Base-by-base conservation (phyloP, 1,284 basidiomycete genomes). In the Heliocybe sulcata region DNA sequence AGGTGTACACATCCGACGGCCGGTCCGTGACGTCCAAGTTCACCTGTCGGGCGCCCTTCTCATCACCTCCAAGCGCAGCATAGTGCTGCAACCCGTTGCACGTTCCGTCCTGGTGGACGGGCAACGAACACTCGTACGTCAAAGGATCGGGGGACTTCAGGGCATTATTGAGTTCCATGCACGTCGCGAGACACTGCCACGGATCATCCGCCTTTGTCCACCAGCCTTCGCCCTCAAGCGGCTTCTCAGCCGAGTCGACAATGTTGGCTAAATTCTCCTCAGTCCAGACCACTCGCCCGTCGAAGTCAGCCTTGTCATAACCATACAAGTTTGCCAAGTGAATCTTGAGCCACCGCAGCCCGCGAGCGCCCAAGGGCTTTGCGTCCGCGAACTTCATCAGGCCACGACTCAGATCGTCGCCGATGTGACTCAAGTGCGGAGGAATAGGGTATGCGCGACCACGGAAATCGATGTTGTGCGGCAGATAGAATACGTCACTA, bases 71-170 rank as follows among this genome's bases (percentile, higher is more conserved):
- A 2, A 99, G 82, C 0, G 96, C 96, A 11, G 97, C 97, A 64
- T 99, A 99, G 69, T 99, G 96, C 73, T 99, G 96, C 62, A 99
- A 77, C 49, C 97, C 96, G 67, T 99, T 99, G 66, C 97, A 99
- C 0, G 97, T 98, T 1, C 96, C 97, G 65, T 99, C 97, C 72
- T 99, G 97, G 68, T 99, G 97, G 6, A 98, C 83, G 0, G 97
- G 97, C 16, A 98, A 77, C n/a, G 75, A 71, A 2, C 87, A 93
- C 61, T 80, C 73, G 72, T 82, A 98, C 23, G 73, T 70, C 33
- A 76, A 74, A 0, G 96, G 94, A 59, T 94, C 81, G 1, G 77
- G 77, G 0, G 88, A 88, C 31, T 87, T 78, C 0, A 94, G 74
- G 1, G 97, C 96, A 0, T 77, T 78, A 51, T 79, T 77, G 12